Conservation (phyloP, 805 yeast genomes). For the Kluyveromyces siamensis region DNA sequence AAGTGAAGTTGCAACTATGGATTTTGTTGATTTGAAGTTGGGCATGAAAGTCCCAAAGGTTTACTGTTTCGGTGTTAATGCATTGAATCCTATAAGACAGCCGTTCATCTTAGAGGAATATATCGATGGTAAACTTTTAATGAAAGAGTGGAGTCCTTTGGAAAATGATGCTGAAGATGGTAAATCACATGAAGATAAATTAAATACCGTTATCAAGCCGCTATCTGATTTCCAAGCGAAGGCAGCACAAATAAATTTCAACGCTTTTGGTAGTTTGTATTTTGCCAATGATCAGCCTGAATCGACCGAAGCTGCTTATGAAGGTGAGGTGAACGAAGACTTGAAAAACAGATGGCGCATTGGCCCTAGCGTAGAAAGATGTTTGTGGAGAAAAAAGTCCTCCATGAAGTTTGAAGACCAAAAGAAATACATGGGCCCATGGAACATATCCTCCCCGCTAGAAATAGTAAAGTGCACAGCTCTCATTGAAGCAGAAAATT, state of each 20-base stretch:
- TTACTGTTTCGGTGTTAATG: slow-evolving; percentile 51
- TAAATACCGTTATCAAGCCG: slow-evolving; percentile 60
- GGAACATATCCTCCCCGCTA: slow-evolving; percentile 47
- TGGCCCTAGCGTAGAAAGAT: slow-evolving; percentile 81
- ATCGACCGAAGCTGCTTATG: slow-evolving; percentile 36
- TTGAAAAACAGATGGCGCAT: slow-evolving; percentile 71
- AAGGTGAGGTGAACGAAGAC: slow-evolving; percentile 45
- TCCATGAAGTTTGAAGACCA: slow-evolving; percentile 42
- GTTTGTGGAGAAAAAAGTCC: slow-evolving; percentile 61
- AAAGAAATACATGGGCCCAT: slow-evolving; percentile 64
- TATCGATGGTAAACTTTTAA: slow-evolving; percentile 69
- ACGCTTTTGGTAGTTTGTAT: slow-evolving; percentile 72
- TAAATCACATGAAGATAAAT: slow-evolving; percentile 38
- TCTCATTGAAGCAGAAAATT: slow-evolving; percentile 53
- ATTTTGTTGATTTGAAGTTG: slow-evolving; percentile 59
- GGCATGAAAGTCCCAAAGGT: slow-evolving; percentile 68
- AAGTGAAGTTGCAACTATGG: slow-evolving; percentile 91
- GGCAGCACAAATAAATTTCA: slow-evolving; percentile 51
- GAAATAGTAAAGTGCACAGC: slow-evolving; percentile 60
- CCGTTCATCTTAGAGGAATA: slow-evolving; percentile 80
- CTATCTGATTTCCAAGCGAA: slow-evolving; percentile 57
- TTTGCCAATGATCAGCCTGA: slow-evolving; percentile 60
- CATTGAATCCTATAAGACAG: slow-evolving; percentile 51
- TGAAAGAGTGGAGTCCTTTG: slow-evolving; percentile 89
- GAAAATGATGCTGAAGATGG: slow-evolving; percentile 44